These are phyloP conservation scores for Rhizophagus clarus DNA, from an alignment of 192 early-diverging fungal species.

Conservation along the genomic window DNA sequence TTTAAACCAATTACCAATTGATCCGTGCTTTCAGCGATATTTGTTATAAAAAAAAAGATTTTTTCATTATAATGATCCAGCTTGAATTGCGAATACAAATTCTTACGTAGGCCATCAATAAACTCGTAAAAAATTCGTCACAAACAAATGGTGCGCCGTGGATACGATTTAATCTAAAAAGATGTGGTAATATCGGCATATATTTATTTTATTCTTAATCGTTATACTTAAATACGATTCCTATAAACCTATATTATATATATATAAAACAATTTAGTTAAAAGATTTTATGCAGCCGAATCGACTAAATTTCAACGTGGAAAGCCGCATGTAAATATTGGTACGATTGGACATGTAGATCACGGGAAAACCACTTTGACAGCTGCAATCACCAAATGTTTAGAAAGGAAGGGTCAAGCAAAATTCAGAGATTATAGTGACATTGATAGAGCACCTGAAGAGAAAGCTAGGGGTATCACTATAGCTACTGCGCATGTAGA, in stretches of 20 bases:
- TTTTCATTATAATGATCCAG: slow-evolving; percentile 1
- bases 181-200: background rate
- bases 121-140: background rate
- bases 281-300: slow-evolving; percentile 43
- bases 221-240: background rate
- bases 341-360: slow-evolving; percentile 99
- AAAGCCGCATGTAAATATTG: slow-evolving; percentile 99
- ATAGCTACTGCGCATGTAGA: slow-evolving; percentile 97
- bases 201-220: background rate
- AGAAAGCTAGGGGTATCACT: slow-evolving; percentile 97
- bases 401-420: slow-evolving; percentile 76
- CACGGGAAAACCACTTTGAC: slow-evolving; percentile 99
- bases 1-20: background rate
- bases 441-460: slow-evolving; percentile 99
- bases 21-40: background rate
- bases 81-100: background rate
- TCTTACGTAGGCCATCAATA: background rate
- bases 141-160: background rate
- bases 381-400: slow-evolving; percentile 97
- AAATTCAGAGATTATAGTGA: slow-evolving; percentile 94
- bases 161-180: background rate
- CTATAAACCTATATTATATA: background rate
- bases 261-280: background rate
- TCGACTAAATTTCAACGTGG: slow-evolving; percentile 68
- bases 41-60: background rate